Evolutionary conservation across 768 basidiomycete genomes (phyloP), one percentile per base, ranked within the genome.

Genomic region (Trametes gibbosa): DNA sequence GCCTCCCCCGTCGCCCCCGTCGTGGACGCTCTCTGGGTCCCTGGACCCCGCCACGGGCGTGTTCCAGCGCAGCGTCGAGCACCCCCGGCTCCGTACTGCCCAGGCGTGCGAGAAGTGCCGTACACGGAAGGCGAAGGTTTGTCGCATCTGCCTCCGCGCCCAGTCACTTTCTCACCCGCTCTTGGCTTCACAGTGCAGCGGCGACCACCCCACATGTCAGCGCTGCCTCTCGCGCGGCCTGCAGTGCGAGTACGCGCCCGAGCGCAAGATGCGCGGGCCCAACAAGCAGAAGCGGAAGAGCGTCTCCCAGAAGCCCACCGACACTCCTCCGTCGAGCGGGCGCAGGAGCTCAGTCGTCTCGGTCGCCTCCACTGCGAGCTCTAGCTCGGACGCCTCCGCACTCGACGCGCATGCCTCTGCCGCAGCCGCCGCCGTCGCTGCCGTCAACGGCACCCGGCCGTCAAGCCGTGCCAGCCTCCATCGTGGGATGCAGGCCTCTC

Each of bases 101-200:
- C 87, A 89, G 66, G 87, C 87, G 3, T 90, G 88, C 71, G 84
- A 89, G 66, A 86, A 86, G 68, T 90, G 89, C 69, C 80, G 89
- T 14, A 77, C 77, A 0, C 74, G 87, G 50, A 91, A 90, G 70
- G 87, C 86, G 29, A 91, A 90, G 79, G 88, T 89, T 63, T 48
- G 79, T 68, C 24, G 21, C 13, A 24, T 24, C 0, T 1, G 24
- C 32, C 17, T 50, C 29, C 14, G 39, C 41, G 37, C 47, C 35
- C 10, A 5, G 21, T 5, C 17, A n/a, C 16, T 39, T 17, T 42
- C 21, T 16, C 45, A 21, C 23, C 6, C 2, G 10, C 5, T 32
- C 24, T n/a, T 24, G 5, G 24, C 35, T 17, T 17, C 35, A 45
- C 68, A 89, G 86, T 90, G 88, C 70, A 85, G 82, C 61, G 87